These are phyloP conservation scores for Herpetomonas muscarum DNA, from an alignment of 208 protist species.

Conservation along the genomic window DNA sequence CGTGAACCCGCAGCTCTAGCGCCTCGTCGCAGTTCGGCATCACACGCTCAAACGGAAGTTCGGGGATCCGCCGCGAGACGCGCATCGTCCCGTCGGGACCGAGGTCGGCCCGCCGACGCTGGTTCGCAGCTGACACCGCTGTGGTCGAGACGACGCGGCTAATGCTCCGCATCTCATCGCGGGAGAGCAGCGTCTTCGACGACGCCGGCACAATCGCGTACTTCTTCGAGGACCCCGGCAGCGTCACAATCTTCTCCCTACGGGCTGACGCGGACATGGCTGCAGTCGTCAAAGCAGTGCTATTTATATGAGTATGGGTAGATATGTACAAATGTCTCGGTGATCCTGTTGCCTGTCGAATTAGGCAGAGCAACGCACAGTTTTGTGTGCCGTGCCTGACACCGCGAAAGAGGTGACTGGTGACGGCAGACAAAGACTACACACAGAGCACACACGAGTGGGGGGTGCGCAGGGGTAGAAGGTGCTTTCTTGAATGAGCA, in stretches of 20 bases:
- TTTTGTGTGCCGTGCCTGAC: too few relatives aligned
- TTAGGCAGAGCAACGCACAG: too few relatives aligned
- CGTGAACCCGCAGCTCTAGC: slow-evolving; percentile 37
- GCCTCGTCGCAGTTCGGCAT: slow-evolving; percentile 41
- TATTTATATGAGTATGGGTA: too few relatives aligned
- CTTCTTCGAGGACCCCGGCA: slow-evolving; percentile 45
- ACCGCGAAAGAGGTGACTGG: too few relatives aligned
- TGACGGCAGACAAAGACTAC: too few relatives aligned
- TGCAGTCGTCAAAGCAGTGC: too few relatives aligned
- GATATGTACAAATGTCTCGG: too few relatives aligned
- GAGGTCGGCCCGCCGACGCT: slow-evolving; percentile 24
- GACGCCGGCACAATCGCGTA: slow-evolving; percentile 54
- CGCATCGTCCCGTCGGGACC: slow-evolving; percentile 20
- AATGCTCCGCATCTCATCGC: slow-evolving; percentile 40
- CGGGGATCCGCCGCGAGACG: slow-evolving; percentile 47
- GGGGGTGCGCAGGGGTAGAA: background rate
- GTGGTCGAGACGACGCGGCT: too few relatives aligned
- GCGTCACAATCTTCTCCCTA: slow-evolving; percentile 11
- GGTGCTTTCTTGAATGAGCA: background rate
- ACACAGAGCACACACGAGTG: too few relatives aligned
- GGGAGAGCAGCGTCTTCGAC: slow-evolving; percentile 42
- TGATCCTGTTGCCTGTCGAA: too few relatives aligned
- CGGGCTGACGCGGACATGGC: too few relatives aligned
- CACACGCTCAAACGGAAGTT: slow-evolving; percentile 54
- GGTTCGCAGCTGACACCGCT: slow-evolving; percentile 36